Base-by-base conservation (phyloP, 2,329 filamentous ascomycete species). In the Mycogone perniciosa region DNA sequence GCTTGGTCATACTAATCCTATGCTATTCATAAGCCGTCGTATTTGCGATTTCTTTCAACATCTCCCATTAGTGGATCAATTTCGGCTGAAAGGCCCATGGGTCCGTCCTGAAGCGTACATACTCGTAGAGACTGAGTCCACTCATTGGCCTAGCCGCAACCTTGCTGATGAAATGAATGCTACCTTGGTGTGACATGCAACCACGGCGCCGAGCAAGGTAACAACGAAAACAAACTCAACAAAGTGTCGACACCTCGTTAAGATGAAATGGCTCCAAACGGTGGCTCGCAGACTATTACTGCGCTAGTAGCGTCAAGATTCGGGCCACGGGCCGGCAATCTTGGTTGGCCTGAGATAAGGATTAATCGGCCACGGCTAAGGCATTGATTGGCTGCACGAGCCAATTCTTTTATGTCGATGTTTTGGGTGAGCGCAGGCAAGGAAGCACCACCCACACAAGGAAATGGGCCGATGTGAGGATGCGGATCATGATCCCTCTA, bases 311-410 rank as follows among this genome's bases (percentile, higher is more conserved):
- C 51, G 55, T 51, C 41, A 48, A 60, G 53, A 54, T 58, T 46
- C 51, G 53, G 53, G 50, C 44, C 50, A 54, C 52, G 47, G 57
- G 46, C 56, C 52, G 56, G 48, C 51, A 55, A 41, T 60, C 47
- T 50, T 71, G 65, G 64, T 69, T 72, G 71, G 69, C 53, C 58
- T 56, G 57, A 70, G 71, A 74, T 74, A 74, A 74, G 71, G 51
- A 62, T 57, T 50, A 44, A 45, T 54, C 54, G 52, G 52, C 44
- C 35, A 52, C 53, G 49, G 47, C 51, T n/a, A 30, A 11, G 37
- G 41, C 20, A 26, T 20, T 71, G 68, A 74, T 74, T 73, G 71
- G 71, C 55, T 53, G 47, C 26, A 40, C 44, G 51, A 40, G 44
- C 46, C 56, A 62, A 60, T 71, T 74, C 75, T 63, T 63, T 71